Evolutionary conservation across 257 asterid genomes (phyloP).

Genomic region (Catharanthus roseus): DNA sequence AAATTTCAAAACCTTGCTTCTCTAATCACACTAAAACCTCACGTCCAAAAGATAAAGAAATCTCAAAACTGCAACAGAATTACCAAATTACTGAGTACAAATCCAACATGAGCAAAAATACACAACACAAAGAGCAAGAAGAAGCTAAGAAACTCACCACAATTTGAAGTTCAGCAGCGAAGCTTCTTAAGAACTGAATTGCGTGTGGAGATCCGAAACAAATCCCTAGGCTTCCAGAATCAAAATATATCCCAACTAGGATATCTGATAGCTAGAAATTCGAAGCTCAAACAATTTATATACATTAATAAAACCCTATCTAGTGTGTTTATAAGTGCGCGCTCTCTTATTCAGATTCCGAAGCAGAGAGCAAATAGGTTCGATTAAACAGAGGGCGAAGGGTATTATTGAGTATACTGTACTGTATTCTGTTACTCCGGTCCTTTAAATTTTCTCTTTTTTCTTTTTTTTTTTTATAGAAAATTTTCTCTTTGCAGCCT

Average conservation of each 20-base stretch:
- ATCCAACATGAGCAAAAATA: slow-evolving; percentile 1
- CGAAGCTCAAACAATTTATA: background rate
- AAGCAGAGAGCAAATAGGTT: background rate
- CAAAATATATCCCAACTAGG: background rate
- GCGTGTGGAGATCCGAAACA: background rate
- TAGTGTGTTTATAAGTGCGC: background rate
- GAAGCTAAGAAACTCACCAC: slow-evolving; percentile 9
- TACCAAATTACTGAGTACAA: background rate
- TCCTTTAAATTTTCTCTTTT: no score
- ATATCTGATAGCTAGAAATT: background rate
- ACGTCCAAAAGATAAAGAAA: no score
- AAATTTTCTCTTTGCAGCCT: no score
- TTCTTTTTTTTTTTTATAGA: no score
- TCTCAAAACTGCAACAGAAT: background rate
- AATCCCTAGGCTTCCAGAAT: slow-evolving; percentile 1
- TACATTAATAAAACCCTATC: slow-evolving; percentile 14
- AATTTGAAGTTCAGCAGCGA: background rate
- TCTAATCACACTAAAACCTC: no score
- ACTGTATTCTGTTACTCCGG: no score
- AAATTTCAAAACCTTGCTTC: background rate
- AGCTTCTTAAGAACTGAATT: background rate
- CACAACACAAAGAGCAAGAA: background rate
- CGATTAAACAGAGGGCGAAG: background rate
- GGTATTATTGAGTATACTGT: no score
- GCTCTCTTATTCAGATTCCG: background rate